Evolutionary conservation across 2,329 filamentous ascomycete species (phyloP), one percentile per base, ranked within the genome.

Genomic region (Chaetothyriales sp.): DNA sequence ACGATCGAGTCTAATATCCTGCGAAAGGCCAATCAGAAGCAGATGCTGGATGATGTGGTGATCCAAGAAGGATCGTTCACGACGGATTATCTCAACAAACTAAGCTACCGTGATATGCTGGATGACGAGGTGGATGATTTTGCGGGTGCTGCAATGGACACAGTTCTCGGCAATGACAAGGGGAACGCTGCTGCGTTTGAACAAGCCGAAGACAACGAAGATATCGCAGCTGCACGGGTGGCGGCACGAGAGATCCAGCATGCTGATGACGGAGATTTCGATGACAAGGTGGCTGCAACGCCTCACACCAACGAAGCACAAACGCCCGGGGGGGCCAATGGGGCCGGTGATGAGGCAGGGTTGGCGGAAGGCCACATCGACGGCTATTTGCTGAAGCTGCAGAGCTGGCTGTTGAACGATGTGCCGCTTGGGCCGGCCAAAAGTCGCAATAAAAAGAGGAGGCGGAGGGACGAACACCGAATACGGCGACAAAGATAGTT

Each of bases 41-140:
- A 93, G 60, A 88, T 98, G 79, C 77, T 98, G 0, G 92, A 98
- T 61, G 92, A 98, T 57, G 87, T 98, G 6, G 89, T 98, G 51
- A 98, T 98, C 59, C 93, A 98, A 64, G 92, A 96, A 65, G 92
- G 92, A 55, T 88, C 90, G 58, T 98, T 98, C 65, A 98, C 90
- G 0, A 98, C 92, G 0, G 92, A 98, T 62, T 89, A 95, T 65
- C 90, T 95, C 68, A 88, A 88, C 61, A 87, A 83, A 60, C 73
- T 85, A 44, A 71, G 77, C 1, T 81, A 83, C 48, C 75, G 78
- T 39, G 84, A 86, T 53, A 81, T 85, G 48, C 72, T 86, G 22
- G 75, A 77, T 28, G 70, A 74, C 10, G 73, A 63, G 50, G 54
- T 56, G 7, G 66, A 68, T 36, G 81, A 83, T 19, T 84, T 85